Percentiles rank a stretch among this genome's conserved stretches.
Conservation (phyloP, 805 yeast genomes). For the Saccharomycopsis oosterbeekiorum region DNA sequence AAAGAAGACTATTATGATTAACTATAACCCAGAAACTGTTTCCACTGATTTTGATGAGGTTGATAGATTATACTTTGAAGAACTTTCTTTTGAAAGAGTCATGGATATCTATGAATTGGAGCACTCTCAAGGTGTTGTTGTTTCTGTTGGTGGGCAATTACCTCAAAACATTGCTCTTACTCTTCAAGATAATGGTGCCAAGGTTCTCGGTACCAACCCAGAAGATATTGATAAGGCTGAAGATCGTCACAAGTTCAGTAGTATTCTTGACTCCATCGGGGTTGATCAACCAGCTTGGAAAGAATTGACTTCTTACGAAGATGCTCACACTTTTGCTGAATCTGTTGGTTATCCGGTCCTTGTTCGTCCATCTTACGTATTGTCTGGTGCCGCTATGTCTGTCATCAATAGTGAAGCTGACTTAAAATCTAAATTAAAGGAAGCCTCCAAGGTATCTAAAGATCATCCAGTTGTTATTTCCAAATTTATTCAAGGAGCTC, state of each 20-base stretch:
- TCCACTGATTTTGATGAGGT: conserved; percentile 98
- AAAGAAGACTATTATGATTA: conserved; percentile 87
- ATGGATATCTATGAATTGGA: conserved; percentile 96
- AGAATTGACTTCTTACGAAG: conserved; percentile 78
- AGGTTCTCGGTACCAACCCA: conserved; percentile 89
- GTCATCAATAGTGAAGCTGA: conserved; percentile 75
- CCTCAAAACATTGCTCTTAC: conserved; percentile 93
- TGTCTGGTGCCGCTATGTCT: conserved; percentile 98
- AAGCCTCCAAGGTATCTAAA: conserved; percentile 86
- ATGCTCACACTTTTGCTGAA: conserved; percentile 77
- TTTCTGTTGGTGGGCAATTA: conserved; percentile 95
- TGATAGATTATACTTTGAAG: conserved; percentile 94
- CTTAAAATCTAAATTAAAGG: conserved; percentile 68
- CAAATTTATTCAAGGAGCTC: conserved; percentile 90
- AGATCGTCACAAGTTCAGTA: conserved; percentile 95
- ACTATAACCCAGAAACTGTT: conserved; percentile 97
- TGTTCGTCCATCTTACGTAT: conserved; percentile 94
- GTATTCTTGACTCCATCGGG: conserved; percentile 82
- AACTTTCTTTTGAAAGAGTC: conserved; percentile 88
- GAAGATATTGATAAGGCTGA: conserved; percentile 94
- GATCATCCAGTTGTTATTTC: conserved; percentile 98
- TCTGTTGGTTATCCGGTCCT: conserved; percentile 90
- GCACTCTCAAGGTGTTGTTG: conserved; percentile 80
- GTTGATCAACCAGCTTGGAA: conserved; percentile 98
- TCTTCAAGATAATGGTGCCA: conserved; percentile 73